A percentile compares a stretch with the other conserved stretches of the same genome.
Evolutionary conservation across 2,329 filamentous ascomycete species (phyloP).

Genomic region (Xylaria multiplex): DNA sequence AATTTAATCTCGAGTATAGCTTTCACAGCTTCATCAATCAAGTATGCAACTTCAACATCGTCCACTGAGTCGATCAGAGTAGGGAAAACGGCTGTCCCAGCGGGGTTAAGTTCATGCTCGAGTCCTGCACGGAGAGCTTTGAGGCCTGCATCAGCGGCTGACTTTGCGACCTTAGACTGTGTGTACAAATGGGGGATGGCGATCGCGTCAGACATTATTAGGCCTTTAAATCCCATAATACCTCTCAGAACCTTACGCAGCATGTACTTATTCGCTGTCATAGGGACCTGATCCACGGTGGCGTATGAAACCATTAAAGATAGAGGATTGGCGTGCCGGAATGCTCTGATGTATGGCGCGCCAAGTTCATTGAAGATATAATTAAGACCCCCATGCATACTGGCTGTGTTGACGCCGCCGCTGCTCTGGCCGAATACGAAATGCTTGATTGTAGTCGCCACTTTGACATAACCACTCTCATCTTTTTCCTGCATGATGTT

Average conservation of each 20-base stretch:
- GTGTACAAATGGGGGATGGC: constrained; percentile 46
- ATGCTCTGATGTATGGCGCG: constrained; percentile 46
- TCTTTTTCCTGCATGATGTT: constrained; percentile 51
- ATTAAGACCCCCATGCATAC: constrained; percentile 49
- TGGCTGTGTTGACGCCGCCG: constrained; percentile 51
- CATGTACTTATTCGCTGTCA: constrained; percentile 49
- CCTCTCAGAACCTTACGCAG: constrained; percentile 44
- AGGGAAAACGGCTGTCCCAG: constrained; percentile 40
- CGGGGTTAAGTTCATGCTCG: constrained; percentile 46
- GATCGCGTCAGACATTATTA: constrained; percentile 50
- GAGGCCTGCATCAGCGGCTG: constrained; percentile 43
- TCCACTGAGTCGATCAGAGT: constrained; percentile 31
- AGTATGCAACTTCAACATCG: background rate
- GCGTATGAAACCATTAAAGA: constrained; percentile 50
- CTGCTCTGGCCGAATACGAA: constrained; percentile 49
- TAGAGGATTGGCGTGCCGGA: constrained; percentile 44
- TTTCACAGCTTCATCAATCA: constrained; percentile 2
- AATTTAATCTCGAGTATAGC: background rate
- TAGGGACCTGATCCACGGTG: constrained; percentile 48
- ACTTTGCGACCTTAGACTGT: constrained; percentile 45
- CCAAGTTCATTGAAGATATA: constrained; percentile 50
- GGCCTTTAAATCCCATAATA: constrained; percentile 48
- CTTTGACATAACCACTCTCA: constrained; percentile 47
- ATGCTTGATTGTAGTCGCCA: constrained; percentile 52
- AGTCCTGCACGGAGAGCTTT: constrained; percentile 46